Base-by-base conservation (phyloP, 768 basidiomycete species). In the Rubroboletus satanas region DNA sequence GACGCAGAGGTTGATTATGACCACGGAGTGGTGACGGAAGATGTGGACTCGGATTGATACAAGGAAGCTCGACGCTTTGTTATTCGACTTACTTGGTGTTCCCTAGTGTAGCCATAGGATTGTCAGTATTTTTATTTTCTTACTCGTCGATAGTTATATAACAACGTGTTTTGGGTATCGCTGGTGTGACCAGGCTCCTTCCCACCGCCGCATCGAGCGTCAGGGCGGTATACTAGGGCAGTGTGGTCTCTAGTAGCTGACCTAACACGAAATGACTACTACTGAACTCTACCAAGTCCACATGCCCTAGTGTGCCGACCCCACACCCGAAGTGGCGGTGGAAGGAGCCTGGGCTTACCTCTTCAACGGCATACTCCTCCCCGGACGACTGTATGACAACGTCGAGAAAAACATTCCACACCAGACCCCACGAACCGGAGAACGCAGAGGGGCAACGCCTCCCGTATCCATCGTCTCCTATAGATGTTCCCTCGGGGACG, bases 381-480 rank as follows among this genome's bases (percentile, higher is more conserved):
- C 71, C 75, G 64, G 98, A 99, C 57, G 87, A 83, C 5, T 71
- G 53, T 10, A 86, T 73, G 15, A 96, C 82, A 15, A 90, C 87
- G 6, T 76, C 60, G 28, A 86, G 77, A 61, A 21, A 21, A 21
- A 21, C 21, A 2, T 21, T 21, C 21, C 21, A 21, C 21, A 21
- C 21, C 21, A 21, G 21, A 21, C 21, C 21, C 96, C 98, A 63
- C 85, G 83, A 0, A 98, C 96, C 0, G 93, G 91, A 2, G 96
- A 97, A 45, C 92, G 87, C 15, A 98, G 90, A 26, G 94, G 97
- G 1, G 85, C 83, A 38, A 98, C 88, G 0, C 92, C 91, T 68
- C 86, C 89, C 3, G 91, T 91, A 32, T 83, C 69, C 79, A 98
- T 90, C 17, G 21, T 21, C 21, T 21, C 21, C 21, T 21, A 21